Base-by-base conservation (phyloP, 2,329 filamentous ascomycete species). In the Huntiella bhutanensis region DNA sequence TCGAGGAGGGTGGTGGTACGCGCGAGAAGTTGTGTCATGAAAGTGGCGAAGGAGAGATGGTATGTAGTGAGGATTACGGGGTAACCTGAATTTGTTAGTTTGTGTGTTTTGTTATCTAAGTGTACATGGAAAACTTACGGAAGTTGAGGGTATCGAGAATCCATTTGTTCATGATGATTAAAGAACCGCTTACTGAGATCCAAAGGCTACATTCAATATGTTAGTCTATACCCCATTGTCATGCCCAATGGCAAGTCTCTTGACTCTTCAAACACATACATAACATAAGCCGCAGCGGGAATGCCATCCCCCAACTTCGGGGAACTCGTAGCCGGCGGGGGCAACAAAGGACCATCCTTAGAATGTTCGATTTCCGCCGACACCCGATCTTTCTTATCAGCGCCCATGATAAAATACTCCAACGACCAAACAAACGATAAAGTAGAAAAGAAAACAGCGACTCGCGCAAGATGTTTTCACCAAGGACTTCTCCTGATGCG, bases 151-250 rank as follows among this genome's bases (percentile, higher is more conserved):
- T 87, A 57, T 88, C 79, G 52, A 96, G 73, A 57, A 98, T 85
- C 77, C 84, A 94, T 75, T 98, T 98, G 78, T 98, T 96, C 80
- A 95, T 96, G 52, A 98, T 71, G 61, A 98, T 98, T 59, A 96
- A 86, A 56, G 81, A 84, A 38, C 86, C 94, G 58, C 84, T 93
- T 62, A 95, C 71, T 50, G 78, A 69, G 59, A 98, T 96, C 91
- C 91, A 98, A 32, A 50, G 48, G 13, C 51, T 52, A 44, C 8
- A 41, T 19, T 22, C 13, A 22, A 12, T 40, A 15, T 3, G 38
- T 19, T 10, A 8, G 11, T 15, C 32, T 7, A 28, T 28, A 28
- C 22, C 6, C 2, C 22, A 4, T 28, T 28, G 7, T 7, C 8
- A 28, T 10, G 3, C 5, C 22, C 22, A 28, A 28, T 28, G 7